Evolutionary conservation across 1,139 yeast species (phyloP).

Genomic region (Suhomyces bolitotheri): DNA sequence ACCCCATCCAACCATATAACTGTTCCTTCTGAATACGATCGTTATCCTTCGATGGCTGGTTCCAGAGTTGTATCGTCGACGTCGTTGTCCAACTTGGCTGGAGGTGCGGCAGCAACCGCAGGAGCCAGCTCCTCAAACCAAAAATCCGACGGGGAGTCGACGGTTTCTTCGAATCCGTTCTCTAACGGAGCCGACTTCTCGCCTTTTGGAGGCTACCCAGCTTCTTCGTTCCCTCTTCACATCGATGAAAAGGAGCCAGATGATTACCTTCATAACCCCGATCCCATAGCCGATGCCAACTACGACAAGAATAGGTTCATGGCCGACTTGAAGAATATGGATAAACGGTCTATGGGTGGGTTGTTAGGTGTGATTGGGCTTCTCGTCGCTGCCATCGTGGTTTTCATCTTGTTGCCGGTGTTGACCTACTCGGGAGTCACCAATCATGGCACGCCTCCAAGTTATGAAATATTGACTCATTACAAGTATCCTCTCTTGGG

Average conservation of each 20-base stretch:
- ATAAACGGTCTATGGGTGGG: conserved; percentile 26
- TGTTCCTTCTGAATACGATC: conserved; percentile 56
- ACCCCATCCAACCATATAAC: conserved; percentile 21
- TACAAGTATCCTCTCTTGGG: conserved; percentile 27
- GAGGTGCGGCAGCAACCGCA: conserved; percentile 20
- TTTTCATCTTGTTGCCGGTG: conserved; percentile 30
- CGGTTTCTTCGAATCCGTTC: conserved; percentile 17
- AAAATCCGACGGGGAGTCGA: conserved; percentile 16
- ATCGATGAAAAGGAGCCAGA: conserved; percentile 34
- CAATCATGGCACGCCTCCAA: conserved; percentile 17
- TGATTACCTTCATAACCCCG: conserved; percentile 34
- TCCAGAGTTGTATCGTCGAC: conserved; percentile 50
- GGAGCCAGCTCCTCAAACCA: conserved; percentile 14
- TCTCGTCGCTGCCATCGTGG: conserved; percentile 21
- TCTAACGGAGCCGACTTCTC: conserved; percentile 20
- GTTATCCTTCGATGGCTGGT: conserved; percentile 56
- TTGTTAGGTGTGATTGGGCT: conserved; percentile 23
- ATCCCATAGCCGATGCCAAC: conserved; percentile 32
- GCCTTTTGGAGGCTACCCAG: conserved; percentile 37
- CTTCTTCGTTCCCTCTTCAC: conserved; percentile 30
- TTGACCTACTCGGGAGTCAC: conserved; percentile 29
- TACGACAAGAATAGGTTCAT: conserved; percentile 29
- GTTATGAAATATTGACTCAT: conserved; percentile 25
- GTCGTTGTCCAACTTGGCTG: conserved; percentile 27
- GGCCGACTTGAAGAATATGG: conserved; percentile 28